phyloP scores from a whole-genome alignment of 208 protist species.

The Naegleria fowleri region DNA sequence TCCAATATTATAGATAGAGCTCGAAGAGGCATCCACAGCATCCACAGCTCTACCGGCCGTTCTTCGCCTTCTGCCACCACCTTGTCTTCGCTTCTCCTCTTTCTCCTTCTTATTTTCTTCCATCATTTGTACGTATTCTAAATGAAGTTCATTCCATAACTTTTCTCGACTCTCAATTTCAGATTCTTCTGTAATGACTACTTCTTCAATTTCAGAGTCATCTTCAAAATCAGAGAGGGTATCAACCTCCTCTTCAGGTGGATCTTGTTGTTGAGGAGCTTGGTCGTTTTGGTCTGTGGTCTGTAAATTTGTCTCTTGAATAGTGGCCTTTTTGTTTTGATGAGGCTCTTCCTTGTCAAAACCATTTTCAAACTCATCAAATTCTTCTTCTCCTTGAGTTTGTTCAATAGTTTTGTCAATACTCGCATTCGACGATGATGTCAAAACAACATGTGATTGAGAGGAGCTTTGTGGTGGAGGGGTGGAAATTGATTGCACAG shows the following conservation, averaged over 20 bases:
- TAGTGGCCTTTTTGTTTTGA: background rate
- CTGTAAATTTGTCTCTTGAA: background rate
- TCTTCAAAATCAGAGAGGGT: background rate
- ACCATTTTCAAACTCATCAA: background rate
- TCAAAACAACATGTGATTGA: background rate
- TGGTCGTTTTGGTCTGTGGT: background rate
- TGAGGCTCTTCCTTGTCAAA: too few relatives aligned
- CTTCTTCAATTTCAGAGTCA: conserved; percentile 15
- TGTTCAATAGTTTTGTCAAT: background rate
- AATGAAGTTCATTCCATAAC: background rate
- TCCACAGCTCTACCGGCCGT: background rate
- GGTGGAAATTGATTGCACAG: too few relatives aligned
- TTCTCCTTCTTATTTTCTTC: conserved; percentile 14
- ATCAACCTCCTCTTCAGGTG: background rate
- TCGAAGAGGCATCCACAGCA: background rate
- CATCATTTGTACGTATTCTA: background rate
- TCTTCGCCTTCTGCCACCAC: background rate
- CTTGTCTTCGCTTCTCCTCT: background rate
- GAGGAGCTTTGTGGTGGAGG: background rate
- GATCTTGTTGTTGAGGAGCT: background rate
- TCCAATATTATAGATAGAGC: background rate
- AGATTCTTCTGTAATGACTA: background rate
- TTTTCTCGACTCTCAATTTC: background rate
- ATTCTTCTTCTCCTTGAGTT: background rate
- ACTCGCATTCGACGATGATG: background rate